Conservation (phyloP, 441 rosid species). For the Populus hybrid region DNA sequence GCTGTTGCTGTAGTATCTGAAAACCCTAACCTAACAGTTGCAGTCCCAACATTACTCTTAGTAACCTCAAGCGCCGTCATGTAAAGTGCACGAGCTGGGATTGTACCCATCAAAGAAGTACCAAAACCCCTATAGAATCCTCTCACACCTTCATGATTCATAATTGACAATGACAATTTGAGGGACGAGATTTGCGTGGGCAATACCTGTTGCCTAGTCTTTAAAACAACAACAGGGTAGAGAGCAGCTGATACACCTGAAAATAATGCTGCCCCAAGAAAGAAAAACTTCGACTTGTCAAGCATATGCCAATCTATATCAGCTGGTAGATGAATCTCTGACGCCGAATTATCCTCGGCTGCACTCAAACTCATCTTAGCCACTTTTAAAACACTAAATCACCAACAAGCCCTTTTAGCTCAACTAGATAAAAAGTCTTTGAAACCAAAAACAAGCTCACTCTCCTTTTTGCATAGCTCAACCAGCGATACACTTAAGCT, state of each 20-base stretch:
- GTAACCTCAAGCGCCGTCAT: slow-evolving; percentile 88
- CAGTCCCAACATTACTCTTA: slow-evolving; percentile 65
- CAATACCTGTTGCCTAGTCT: slow-evolving; percentile 79
- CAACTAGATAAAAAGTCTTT: background rate
- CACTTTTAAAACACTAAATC: slow-evolving; percentile 15
- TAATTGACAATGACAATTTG: slow-evolving; percentile 42
- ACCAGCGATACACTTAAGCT: background rate
- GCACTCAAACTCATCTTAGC: slow-evolving; percentile 31
- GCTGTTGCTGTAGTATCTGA: slow-evolving; percentile 57
- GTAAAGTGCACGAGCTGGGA: slow-evolving; percentile 83
- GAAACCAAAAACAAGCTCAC: background rate
- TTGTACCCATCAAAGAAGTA: slow-evolving; percentile 75
- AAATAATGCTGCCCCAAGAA: slow-evolving; percentile 83
- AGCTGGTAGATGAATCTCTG: slow-evolving; percentile 55
- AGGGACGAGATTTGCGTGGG: slow-evolving; percentile 46
- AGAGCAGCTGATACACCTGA: slow-evolving; percentile 77
- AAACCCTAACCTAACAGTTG: slow-evolving; percentile 61
- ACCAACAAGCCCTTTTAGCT: background rate
- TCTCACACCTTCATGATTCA: slow-evolving; percentile 59
- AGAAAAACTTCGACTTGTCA: slow-evolving; percentile 80
- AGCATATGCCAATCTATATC: slow-evolving; percentile 92
- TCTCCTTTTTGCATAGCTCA: background rate
- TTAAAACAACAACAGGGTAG: slow-evolving; percentile 72
- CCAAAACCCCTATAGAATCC: slow-evolving; percentile 82
- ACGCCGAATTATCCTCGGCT: slow-evolving; percentile 54